A percentile compares a stretch with the other conserved stretches of the same genome.
phyloP scores from a whole-genome alignment of 768 basidiomycete species.

The Tricholoma saponaceum region DNA sequence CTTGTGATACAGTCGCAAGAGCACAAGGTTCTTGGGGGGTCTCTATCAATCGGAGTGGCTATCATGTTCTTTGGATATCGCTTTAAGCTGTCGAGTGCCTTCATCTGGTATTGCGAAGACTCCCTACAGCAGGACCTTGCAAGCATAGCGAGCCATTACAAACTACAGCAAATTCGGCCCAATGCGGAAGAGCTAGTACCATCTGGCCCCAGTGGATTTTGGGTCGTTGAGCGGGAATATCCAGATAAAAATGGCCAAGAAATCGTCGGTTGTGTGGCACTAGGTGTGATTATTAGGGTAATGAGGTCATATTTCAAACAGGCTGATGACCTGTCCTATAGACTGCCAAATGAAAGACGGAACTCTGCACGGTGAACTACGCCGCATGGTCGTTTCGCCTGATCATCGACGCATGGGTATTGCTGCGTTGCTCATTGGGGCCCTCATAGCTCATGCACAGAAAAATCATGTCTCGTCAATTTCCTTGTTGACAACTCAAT shows the following conservation, averaged over 20 bases:
- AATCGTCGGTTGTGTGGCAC: constrained; percentile 17
- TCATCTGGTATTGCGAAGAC: constrained; percentile 2
- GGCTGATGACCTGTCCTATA: background rate
- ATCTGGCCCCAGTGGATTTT: constrained; percentile 16
- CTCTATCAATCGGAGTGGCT: background rate
- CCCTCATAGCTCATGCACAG: constrained; percentile 5
- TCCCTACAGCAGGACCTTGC: constrained; percentile 16
- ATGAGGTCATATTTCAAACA: background rate
- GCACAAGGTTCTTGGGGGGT: background rate
- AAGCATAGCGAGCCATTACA: constrained; percentile 16
- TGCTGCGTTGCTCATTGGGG: constrained; percentile 4
- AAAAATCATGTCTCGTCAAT: background rate
- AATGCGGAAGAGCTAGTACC: background rate
- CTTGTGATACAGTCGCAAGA: background rate
- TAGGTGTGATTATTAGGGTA: constrained; percentile 11
- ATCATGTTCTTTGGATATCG: constrained; percentile 11
- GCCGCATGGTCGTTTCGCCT: constrained; percentile 13
- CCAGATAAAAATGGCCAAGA: constrained; percentile 7
- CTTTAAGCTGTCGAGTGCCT: constrained; percentile 3
- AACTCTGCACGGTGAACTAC: constrained; percentile 2
- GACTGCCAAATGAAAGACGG: constrained; percentile 6
- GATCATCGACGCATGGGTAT: constrained; percentile 10
- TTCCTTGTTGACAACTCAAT: background rate
- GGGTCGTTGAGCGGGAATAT: constrained; percentile 17
- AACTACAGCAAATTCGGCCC: background rate